Evolutionary conservation across 1,139 yeast species (phyloP), one percentile per base, ranked within the genome.

Genomic region (Schwanniomyces etchellsii): DNA sequence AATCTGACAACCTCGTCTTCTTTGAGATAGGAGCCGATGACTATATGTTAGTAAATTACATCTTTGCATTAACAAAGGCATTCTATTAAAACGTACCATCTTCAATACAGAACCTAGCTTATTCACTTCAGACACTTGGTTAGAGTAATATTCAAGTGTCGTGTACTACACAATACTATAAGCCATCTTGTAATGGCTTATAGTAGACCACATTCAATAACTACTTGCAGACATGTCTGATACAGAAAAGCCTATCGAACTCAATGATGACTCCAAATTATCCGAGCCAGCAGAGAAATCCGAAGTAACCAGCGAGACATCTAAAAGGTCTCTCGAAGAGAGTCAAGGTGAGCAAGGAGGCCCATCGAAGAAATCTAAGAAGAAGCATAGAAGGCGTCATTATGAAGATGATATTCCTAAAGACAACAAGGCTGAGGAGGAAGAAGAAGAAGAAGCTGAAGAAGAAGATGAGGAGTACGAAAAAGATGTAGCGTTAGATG

Each of bases 1-100:
- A 66, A 48, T 82, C 91, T 17, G 88, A 72, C 72, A 77, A 55
- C 39, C 64, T 66, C 11, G 78, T 70, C 47, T 67, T 71, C 39
- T 66, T 70, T 17, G 64, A 47, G 5, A 64, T 49, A 14, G 50
- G 35, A 20, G 46, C 32, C 17, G 37, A 17, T 13, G 44, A 35
- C 41, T 27, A 28, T 15, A 4, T 16, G 29, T 27, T 30, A 30
- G 29, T 26, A 26, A n/a, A n/a, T n/a, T n/a, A n/a, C 16, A 7
- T 7, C 12, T 18, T 18, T 18, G 21, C 21, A 7, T 18, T 18
- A 7, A 7, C 21, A 18, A 7, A 7, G 9, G 21, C n/a, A 18
- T 18, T 18, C n/a, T 18, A 18, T 7, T 18, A 18, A 25, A n/a
- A 23, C 25, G 7, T 23, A 23, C 25, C 25, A n/a, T n/a, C n/a